Percentiles rank a stretch among this genome's conserved stretches.
phyloP scores from a whole-genome alignment of 371 early-diverging fungal genomes.

The Actinomortierella ambigua region DNA sequence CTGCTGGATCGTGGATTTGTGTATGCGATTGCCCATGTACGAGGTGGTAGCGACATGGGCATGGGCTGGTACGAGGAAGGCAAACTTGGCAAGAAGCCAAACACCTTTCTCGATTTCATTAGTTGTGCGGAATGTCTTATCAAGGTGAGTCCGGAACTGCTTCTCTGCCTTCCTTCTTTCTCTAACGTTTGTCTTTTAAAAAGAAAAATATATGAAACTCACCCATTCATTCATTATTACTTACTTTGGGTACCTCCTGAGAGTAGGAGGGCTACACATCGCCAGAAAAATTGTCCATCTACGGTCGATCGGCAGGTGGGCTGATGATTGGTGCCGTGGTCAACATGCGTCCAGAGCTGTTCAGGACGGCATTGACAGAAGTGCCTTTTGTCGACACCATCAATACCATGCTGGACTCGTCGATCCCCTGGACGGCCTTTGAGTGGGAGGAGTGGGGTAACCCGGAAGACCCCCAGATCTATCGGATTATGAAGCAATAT shows the following conservation, averaged over 20 bases:
- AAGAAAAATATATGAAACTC: too few relatives aligned
- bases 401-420: constrained; percentile 60
- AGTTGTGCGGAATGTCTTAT: constrained; percentile 55
- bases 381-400: constrained; percentile 61
- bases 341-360: constrained; percentile 63
- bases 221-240: too few relatives aligned
- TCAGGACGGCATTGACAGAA: constrained; percentile 59
- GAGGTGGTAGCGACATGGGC: constrained; percentile 68
- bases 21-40: constrained; percentile 67
- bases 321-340: constrained; percentile 60
- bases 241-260: not conserved
- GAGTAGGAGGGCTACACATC: constrained; percentile 57
- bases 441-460: constrained; percentile 63
- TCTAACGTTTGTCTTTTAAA: not conserved
- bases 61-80: constrained; percentile 66
- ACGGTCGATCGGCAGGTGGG: constrained; percentile 67
- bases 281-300: constrained; percentile 54
- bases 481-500: constrained; percentile 52
- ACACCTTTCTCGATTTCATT: constrained; percentile 64
- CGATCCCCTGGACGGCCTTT: constrained; percentile 59
- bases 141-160: constrained; percentile 40
- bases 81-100: constrained; percentile 60
- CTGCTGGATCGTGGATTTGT: constrained; percentile 66
- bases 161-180: not conserved
- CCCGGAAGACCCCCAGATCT: constrained; percentile 49